Evolutionary conservation across 306 rosid species (phyloP).

Genomic region (Vigna radiata): DNA sequence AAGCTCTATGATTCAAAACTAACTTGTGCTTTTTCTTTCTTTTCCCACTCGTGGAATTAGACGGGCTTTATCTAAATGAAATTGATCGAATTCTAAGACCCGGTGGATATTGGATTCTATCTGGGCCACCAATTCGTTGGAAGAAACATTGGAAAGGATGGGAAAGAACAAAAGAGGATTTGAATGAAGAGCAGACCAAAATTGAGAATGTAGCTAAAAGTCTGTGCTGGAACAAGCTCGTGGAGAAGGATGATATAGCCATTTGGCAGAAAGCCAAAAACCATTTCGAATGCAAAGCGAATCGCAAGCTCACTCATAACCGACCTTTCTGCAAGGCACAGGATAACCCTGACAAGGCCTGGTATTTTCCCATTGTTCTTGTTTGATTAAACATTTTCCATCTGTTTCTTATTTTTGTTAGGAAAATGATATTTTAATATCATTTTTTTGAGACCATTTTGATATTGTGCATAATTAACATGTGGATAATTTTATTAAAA

Average conservation of each 20-base stretch:
- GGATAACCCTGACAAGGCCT: constrained; percentile 65
- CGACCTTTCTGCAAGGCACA: constrained; percentile 59
- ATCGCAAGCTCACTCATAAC: constrained; percentile 41
- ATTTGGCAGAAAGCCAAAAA: constrained; percentile 84
- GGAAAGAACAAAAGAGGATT: constrained; percentile 74
- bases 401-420: neutral
- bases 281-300: constrained; percentile 63
- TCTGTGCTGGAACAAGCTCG: constrained; percentile 78
- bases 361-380: constrained; percentile 45
- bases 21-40: neutral
- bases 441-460: too few relatives aligned
- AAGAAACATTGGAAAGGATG: constrained; percentile 72
- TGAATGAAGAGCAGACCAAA: constrained; percentile 65
- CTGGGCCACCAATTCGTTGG: constrained; percentile 84
- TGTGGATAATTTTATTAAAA: too few relatives aligned
- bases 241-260: constrained; percentile 70
- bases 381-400: constrained; percentile 17
- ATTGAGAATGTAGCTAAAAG: constrained; percentile 72
- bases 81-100: constrained; percentile 77
- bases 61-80: constrained; percentile 70
- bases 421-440: too few relatives aligned
- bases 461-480: too few relatives aligned
- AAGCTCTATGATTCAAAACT: constrained; percentile 19
- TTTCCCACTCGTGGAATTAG: constrained; percentile 40
- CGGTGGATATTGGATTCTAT: constrained; percentile 83